phyloP scores from a whole-genome alignment of 176 grass and related monocot species.

The Ensete glaucum region DNA sequence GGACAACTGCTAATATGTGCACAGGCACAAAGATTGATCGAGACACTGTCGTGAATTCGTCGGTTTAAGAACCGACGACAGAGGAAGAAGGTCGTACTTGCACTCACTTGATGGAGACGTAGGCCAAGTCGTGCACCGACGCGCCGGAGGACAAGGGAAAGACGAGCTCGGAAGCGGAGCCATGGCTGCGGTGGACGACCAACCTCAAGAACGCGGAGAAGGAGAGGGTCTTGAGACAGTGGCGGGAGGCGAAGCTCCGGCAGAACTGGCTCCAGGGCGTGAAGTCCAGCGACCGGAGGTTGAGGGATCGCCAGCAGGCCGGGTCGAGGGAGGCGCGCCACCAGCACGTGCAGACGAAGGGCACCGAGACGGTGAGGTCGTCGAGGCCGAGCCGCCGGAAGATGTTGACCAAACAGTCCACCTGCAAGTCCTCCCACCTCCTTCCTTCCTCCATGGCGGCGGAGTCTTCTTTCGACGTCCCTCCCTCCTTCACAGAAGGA shows the following conservation, averaged over 20 bases:
- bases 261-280: conserved; percentile 57
- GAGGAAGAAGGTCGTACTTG: background rate
- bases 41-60: too few relatives aligned
- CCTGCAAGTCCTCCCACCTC: conserved; percentile 55
- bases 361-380: conserved; percentile 41
- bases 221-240: conserved; percentile 30
- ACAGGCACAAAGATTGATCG: too few relatives aligned
- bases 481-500: too few relatives aligned
- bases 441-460: background rate
- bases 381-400: conserved; percentile 47
- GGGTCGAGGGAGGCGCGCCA: conserved; percentile 48
- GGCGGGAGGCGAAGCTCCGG: conserved; percentile 25
- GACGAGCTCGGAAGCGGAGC: background rate
- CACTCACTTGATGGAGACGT: conserved; percentile 15
- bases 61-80: too few relatives aligned
- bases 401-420: conserved; percentile 62
- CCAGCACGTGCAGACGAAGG: conserved; percentile 74
- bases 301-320: conserved; percentile 49
- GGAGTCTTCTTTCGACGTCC: too few relatives aligned
- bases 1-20: background rate
- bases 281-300: conserved; percentile 68
- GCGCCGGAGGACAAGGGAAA: conserved; percentile 15
- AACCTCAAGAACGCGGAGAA: conserved; percentile 12
- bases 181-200: background rate
- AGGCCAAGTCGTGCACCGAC: background rate